Evolutionary conservation across 352 stramenopile species (phyloP).

Genomic region (Elongisporangium anandrum): DNA sequence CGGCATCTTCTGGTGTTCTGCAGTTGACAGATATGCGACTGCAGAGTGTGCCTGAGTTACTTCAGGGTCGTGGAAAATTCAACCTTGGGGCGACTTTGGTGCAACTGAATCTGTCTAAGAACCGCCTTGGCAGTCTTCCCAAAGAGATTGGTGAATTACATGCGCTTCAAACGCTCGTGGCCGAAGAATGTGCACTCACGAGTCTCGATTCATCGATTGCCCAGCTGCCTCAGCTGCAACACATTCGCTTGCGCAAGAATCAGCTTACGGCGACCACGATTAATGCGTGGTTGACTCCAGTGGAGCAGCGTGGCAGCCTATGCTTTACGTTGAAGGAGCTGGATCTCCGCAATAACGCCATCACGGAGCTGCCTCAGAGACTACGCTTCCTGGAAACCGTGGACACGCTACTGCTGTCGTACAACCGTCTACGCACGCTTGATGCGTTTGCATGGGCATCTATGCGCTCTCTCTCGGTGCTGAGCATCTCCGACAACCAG

Average conservation of each 20-base stretch:
- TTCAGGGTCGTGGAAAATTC: slow-evolving; percentile 40
- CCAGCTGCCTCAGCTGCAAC: slow-evolving; percentile 45
- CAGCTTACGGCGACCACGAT: slow-evolving; percentile 49
- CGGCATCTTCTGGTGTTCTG: slow-evolving; percentile 43
- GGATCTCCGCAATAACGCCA: slow-evolving; percentile 65
- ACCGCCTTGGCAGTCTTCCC: slow-evolving; percentile 40
- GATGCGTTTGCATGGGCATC: slow-evolving; percentile 52
- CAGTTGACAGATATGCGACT: slow-evolving; percentile 59
- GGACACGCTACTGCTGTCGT: slow-evolving; percentile 67
- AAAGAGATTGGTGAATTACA: slow-evolving; percentile 43
- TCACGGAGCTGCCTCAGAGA: slow-evolving; percentile 40
- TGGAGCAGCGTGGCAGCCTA: slow-evolving; percentile 18
- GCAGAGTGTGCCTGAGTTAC: slow-evolving; percentile 28
- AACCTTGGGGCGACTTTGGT: slow-evolving; percentile 45
- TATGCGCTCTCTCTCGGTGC: slow-evolving; percentile 58
- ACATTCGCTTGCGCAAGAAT: slow-evolving; percentile 73
- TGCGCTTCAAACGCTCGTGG: slow-evolving; percentile 59
- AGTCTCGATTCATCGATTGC: slow-evolving; percentile 44
- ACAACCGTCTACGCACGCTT: slow-evolving; percentile 53
- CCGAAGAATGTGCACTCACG: slow-evolving; percentile 64
- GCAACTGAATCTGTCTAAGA: slow-evolving; percentile 72
- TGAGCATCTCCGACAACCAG: slow-evolving; percentile 66
- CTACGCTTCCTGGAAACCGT: slow-evolving; percentile 40
- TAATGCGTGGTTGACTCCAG: slow-evolving; percentile 28
- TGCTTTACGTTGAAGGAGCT: slow-evolving; percentile 57